These are phyloP conservation scores for Ustilago loliicola DNA, from an alignment of 1,284 basidiomycete species.

Conservation along the genomic window DNA sequence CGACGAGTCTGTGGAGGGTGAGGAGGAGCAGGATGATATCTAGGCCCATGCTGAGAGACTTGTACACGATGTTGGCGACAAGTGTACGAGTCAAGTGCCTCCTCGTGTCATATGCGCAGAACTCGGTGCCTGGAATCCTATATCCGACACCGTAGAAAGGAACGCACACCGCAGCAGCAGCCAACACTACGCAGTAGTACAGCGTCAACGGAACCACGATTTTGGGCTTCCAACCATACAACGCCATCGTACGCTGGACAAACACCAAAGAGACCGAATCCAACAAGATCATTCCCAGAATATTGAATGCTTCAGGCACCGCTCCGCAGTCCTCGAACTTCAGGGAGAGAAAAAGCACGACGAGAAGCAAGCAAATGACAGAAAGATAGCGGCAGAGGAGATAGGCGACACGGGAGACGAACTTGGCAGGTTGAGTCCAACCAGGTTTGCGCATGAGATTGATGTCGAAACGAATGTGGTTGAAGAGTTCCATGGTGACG, in stretches of 20 bases:
- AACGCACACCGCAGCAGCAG: constrained; percentile 17
- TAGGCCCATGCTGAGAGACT: constrained; percentile 28
- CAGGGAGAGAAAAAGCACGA: constrained; percentile 26
- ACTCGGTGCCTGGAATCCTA: constrained; percentile 31
- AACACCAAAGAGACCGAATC: constrained; percentile 40
- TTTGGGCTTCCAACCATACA: constrained; percentile 37
- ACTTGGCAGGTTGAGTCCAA: constrained; percentile 40
- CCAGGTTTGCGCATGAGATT: constrained; percentile 38
- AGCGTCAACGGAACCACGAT: constrained; percentile 31
- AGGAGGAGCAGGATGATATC: constrained; percentile 42
- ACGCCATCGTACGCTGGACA: constrained; percentile 44
- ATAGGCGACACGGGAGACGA: constrained; percentile 40
- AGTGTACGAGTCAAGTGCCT: constrained; percentile 17
- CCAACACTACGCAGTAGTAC: constrained; percentile 27
- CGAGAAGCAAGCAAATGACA: constrained; percentile 15
- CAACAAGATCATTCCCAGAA: constrained; percentile 29
- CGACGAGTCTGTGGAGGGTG: constrained; percentile 46
- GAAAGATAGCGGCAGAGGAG: constrained; percentile 34
- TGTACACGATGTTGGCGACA: constrained; percentile 33
- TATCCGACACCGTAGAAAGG: constrained; percentile 41
- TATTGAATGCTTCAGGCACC: constrained; percentile 32
- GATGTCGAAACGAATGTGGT: constrained; percentile 44
- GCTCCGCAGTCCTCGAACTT: constrained; percentile 31
- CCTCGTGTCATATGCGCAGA: constrained; percentile 43
- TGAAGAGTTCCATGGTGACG: constrained; percentile 33